Evolutionary conservation across 2,329 filamentous ascomycete genomes (phyloP).

Genomic region (Arachnomyces sp.): DNA sequence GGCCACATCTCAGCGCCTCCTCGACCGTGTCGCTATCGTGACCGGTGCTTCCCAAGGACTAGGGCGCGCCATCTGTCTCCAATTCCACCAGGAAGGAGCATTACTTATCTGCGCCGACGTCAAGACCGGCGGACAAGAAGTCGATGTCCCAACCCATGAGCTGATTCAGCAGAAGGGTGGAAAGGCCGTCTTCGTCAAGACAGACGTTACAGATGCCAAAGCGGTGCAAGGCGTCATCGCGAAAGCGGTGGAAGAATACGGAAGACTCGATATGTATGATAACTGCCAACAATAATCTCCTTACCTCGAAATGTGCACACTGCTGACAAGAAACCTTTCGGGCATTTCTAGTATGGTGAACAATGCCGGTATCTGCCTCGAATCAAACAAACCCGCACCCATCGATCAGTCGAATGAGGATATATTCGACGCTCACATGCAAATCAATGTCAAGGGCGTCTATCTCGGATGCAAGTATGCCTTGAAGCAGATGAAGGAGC

Average conservation of each 20-base stretch:
- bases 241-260: slow-evolving; percentile 23
- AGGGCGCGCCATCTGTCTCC: slow-evolving; percentile 3
- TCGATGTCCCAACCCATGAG: background rate
- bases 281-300: too few relatives aligned
- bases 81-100: slow-evolving; percentile 1
- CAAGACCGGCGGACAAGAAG: background rate
- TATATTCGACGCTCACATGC: too few relatives aligned
- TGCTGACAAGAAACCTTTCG: too few relatives aligned
- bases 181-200: slow-evolving; percentile 18
- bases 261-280: slow-evolving; percentile 34
- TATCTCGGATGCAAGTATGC: too few relatives aligned
- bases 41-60: slow-evolving; percentile 4
- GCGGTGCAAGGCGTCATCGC: slow-evolving; percentile 27
- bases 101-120: slow-evolving; percentile 1
- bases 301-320: too few relatives aligned
- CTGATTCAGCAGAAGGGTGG: background rate
- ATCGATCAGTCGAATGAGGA: too few relatives aligned
- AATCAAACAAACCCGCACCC: too few relatives aligned
- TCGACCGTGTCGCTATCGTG: slow-evolving; percentile 12
- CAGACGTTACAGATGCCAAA: slow-evolving; percentile 28
- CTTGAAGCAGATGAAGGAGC: background rate
- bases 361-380: too few relatives aligned
- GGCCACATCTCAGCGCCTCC: too few relatives aligned
- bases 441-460: too few relatives aligned
- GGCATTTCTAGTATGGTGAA: too few relatives aligned